Evolutionary conservation across 768 basidiomycete species (phyloP), one percentile per base, ranked within the genome.

Genomic region (Mycena olivaceomarginata): DNA sequence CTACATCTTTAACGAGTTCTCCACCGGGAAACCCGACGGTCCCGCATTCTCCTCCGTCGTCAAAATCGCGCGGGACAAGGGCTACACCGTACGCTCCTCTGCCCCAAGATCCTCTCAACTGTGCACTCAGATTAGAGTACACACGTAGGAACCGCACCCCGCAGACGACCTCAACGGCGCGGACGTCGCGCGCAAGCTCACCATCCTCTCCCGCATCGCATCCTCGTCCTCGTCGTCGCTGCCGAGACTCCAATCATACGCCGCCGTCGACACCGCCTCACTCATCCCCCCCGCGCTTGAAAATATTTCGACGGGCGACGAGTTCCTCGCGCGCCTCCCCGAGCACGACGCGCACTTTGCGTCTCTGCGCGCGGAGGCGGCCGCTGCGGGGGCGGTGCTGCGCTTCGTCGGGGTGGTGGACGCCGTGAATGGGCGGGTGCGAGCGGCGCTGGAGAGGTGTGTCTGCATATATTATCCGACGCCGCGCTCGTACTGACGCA

Each of bases 1-100:
- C 83, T 99, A 99, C 88, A 99, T 99, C 87, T 99, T 99, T 91
- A 99, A 99, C 87, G 93, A 97, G 77, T 96, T 97, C 87, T 94
- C 96, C 3, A 94, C 92, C 5, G 93, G 92, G 2, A 89, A 90
- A 62, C 86, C 92, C 6, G 91, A 91, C 65, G 94, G 94, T 0
- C 93, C 94, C 1, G 87, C 88, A 40, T 99, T 99, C 87, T 98
- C 97, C 6, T 93, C 96, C 37, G 94, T 99, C 46, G 98, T 99
- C 71, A 92, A 92, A 74, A 85, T 93, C 48, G 98, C 98, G 6
- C 94, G 96, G 64, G 95, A 96, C 82, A 96, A 96, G 80, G 98
- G 98, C 1, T 99, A 98, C 86, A 99, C 98, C 22, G 97, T 98
- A 80, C 68, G 90, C 79, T 18, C 48, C 15, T 22, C 59, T 43